phyloP scores from a whole-genome alignment of 495 filamentous ascomycete species.

The Penicillium goetzii region DNA sequence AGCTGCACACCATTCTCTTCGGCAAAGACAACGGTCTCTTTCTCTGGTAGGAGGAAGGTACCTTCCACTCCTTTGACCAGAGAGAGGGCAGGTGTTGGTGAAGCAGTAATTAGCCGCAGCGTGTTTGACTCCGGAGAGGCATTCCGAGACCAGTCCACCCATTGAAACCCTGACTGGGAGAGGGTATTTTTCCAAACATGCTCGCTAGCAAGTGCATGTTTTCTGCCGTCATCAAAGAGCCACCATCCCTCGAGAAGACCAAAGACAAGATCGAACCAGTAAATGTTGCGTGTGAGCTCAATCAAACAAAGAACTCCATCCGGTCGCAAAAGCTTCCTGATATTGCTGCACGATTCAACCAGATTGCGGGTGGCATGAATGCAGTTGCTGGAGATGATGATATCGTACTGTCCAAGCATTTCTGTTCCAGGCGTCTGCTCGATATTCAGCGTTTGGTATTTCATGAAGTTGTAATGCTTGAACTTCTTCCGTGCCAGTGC shows the following conservation, averaged over 20 bases:
- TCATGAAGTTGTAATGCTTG: constrained; percentile 26
- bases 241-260: constrained; percentile 57
- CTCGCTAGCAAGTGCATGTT: constrained; percentile 36
- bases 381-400: constrained; percentile 47
- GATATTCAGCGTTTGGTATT: constrained; percentile 37
- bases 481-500: constrained; percentile 27
- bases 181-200: constrained; percentile 37
- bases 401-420: constrained; percentile 30
- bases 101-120: not conserved
- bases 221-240: constrained; percentile 50
- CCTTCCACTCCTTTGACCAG: not conserved
- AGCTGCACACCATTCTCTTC: not conserved
- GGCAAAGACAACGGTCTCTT: not conserved
- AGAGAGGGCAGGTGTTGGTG: not conserved
- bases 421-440: constrained; percentile 32
- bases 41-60: not conserved
- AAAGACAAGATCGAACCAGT: constrained; percentile 51
- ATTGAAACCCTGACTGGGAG: not conserved
- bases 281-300: constrained; percentile 44
- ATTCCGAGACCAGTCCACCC: not conserved
- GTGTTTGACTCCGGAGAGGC: not conserved
- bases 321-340: constrained; percentile 35
- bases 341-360: constrained; percentile 28
- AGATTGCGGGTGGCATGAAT: constrained; percentile 49
- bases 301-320: constrained; percentile 43